These are phyloP conservation scores for Daldinia grandis DNA, from an alignment of 495 filamentous ascomycete genomes.

Conservation along the genomic window DNA sequence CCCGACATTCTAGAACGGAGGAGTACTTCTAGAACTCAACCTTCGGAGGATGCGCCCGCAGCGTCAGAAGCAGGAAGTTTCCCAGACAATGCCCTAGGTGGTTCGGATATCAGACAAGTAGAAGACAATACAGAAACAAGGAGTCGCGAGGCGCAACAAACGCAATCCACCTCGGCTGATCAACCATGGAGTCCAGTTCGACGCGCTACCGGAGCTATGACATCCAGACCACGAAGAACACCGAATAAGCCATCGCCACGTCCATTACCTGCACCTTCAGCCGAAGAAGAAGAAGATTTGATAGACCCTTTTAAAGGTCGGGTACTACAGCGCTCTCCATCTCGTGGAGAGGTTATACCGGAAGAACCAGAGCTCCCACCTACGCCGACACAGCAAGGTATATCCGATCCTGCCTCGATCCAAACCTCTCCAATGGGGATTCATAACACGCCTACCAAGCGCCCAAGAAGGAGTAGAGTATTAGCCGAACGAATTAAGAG, in stretches of 20 bases:
- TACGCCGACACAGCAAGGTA: slow-evolving; percentile 69
- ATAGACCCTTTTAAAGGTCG: slow-evolving; percentile 53
- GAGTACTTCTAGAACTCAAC: slow-evolving; percentile 47
- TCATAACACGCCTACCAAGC: slow-evolving; percentile 60
- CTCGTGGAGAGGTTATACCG: slow-evolving; percentile 47
- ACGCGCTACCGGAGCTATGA: slow-evolving; percentile 35
- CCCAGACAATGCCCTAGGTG: neutral
- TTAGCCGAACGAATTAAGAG: slow-evolving; percentile 53
- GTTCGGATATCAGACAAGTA: neutral
- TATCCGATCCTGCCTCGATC: slow-evolving; percentile 60
- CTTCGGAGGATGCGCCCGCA: slow-evolving; percentile 39
- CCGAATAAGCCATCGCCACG: slow-evolving; percentile 48
- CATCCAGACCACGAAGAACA: slow-evolving; percentile 38
- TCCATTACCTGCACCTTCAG: slow-evolving; percentile 53
- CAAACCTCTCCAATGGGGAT: slow-evolving; percentile 63
- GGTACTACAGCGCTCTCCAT: slow-evolving; percentile 47
- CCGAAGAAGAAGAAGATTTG: slow-evolving; percentile 55
- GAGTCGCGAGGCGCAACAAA: slow-evolving; percentile 8
- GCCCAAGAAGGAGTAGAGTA: slow-evolving; percentile 49
- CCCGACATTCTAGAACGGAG: slow-evolving; percentile 65
- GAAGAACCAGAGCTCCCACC: slow-evolving; percentile 75
- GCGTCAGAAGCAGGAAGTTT: slow-evolving; percentile 30
- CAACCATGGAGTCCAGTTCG: slow-evolving; percentile 30
- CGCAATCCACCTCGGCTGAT: slow-evolving; percentile 10
- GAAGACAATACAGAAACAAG: slow-evolving; percentile 10